Percentiles rank a stretch among this genome's conserved stretches.
Evolutionary conservation across 305 asterid species (phyloP).

Genomic region (Fraxinus ornus): DNA sequence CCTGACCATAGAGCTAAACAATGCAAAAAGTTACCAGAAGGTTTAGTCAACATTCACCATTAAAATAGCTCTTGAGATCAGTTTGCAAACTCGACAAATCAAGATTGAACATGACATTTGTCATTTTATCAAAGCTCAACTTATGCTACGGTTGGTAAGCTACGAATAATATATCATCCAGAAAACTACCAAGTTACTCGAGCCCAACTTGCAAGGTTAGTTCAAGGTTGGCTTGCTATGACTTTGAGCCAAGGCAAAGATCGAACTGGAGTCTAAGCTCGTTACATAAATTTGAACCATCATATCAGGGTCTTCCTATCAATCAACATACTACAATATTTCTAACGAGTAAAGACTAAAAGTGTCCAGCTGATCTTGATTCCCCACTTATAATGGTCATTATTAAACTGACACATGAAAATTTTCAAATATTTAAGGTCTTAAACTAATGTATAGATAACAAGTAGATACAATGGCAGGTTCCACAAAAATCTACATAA

Average conservation of each 20-base stretch:
- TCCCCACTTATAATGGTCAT: neutral
- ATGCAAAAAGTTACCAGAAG: neutral
- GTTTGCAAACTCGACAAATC: neutral
- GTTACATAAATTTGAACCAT: neutral
- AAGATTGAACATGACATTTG: neutral
- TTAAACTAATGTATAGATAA: neutral
- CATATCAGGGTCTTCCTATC: neutral
- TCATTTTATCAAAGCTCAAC: neutral
- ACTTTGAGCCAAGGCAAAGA: neutral
- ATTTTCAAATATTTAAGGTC: neutral
- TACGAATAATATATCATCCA: neutral
- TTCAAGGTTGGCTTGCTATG: neutral
- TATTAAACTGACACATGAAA: neutral
- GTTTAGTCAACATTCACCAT: neutral
- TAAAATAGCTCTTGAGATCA: neutral
- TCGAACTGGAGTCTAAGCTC: neutral
- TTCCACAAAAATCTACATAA: constrained; percentile 5
- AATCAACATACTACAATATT: neutral
- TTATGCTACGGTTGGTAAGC: neutral
- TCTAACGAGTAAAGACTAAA: neutral
- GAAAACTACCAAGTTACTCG: neutral
- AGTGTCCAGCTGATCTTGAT: neutral
- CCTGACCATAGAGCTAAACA: neutral
- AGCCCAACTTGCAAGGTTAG: neutral
- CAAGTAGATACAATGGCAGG: neutral